Percentiles rank a stretch among this genome's conserved stretches.
These are phyloP conservation scores for Chlorella ohadii DNA, from an alignment of 139 green algal species.

Conservation along the genomic window DNA sequence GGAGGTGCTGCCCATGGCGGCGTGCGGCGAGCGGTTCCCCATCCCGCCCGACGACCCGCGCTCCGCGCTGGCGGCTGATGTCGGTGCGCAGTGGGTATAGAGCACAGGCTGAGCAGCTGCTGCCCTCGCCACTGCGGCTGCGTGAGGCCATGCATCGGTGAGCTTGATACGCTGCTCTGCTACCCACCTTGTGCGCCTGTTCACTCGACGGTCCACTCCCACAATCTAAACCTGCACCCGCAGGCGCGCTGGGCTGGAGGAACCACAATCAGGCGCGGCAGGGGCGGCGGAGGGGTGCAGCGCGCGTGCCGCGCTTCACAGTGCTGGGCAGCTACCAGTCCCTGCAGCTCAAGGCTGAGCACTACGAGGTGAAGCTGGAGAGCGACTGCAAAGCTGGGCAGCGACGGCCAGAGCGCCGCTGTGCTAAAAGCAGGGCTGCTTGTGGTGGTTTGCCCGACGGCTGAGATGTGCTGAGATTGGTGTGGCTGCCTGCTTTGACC, in stretches of 20 bases:
- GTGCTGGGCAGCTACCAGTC: slow-evolving; percentile 26
- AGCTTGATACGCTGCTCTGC: no score
- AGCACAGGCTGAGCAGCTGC: no score
- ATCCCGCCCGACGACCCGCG: slow-evolving; percentile 18
- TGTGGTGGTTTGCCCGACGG: no score
- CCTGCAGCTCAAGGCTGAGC: background rate
- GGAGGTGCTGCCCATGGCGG: background rate
- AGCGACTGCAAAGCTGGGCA: background rate
- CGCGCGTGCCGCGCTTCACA: background rate
- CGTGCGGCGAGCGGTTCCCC: slow-evolving; percentile 16
- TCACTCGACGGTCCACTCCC: no score
- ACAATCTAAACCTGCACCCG: no score
- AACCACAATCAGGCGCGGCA: background rate
- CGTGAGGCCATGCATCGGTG: no score
- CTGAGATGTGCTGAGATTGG: no score
- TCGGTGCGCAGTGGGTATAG: background rate
- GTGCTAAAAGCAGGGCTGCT: no score
- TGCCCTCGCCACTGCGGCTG: no score
- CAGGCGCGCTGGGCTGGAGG: slow-evolving; percentile 3
- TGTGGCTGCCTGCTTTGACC: no score
- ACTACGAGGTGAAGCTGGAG: background rate
- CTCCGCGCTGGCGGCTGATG: background rate
- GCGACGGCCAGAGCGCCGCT: background rate
- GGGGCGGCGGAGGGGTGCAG: background rate
- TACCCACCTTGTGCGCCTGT: no score